Conservation (phyloP, 192 early-diverging fungal species). For the Lunasporangiospora selenospora region DNA sequence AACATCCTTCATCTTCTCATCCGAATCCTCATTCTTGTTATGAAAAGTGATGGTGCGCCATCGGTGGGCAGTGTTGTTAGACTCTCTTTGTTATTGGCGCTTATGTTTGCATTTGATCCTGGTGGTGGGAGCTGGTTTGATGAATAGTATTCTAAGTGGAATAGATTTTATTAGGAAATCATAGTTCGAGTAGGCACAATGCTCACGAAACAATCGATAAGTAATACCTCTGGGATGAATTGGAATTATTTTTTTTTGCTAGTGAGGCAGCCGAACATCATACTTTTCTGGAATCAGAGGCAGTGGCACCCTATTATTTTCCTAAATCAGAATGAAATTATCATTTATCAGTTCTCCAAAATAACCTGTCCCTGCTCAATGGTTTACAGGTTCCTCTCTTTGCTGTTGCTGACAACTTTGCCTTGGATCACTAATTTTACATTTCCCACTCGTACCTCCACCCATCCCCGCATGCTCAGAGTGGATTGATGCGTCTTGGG, state of each 20-base stretch:
- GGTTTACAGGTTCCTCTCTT: too few species aligned
- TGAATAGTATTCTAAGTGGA: too few species aligned
- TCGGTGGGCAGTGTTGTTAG: too few species aligned
- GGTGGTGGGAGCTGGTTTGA: too few species aligned
- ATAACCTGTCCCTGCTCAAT: background rate
- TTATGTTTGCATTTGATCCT: too few species aligned
- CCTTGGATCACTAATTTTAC: slow-evolving; percentile 93
- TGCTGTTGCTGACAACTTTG: slow-evolving; percentile 81
- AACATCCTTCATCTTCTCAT: slow-evolving; percentile 29
- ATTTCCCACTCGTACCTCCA: slow-evolving; percentile 82
- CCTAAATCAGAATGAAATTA: slow-evolving; percentile 71
- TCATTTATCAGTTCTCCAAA: too few species aligned
- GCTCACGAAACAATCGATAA: too few species aligned
- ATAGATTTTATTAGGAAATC: too few species aligned
- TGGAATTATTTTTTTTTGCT: slow-evolving; percentile 80
- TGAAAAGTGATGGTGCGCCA: slow-evolving; percentile 45
- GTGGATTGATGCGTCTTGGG: slow-evolving; percentile 90
- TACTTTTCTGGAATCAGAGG: slow-evolving; percentile 82
- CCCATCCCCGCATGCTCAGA: slow-evolving; percentile 91
- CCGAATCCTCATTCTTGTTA: too few species aligned
- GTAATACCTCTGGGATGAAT: slow-evolving; percentile 68
- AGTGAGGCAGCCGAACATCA: slow-evolving; percentile 77
- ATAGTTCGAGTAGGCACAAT: too few species aligned
- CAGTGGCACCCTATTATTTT: slow-evolving; percentile 78
- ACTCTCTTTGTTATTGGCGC: too few species aligned